Evolutionary conservation across 2,329 filamentous ascomycete genomes (phyloP).

Genomic region (Helotiales sp.): DNA sequence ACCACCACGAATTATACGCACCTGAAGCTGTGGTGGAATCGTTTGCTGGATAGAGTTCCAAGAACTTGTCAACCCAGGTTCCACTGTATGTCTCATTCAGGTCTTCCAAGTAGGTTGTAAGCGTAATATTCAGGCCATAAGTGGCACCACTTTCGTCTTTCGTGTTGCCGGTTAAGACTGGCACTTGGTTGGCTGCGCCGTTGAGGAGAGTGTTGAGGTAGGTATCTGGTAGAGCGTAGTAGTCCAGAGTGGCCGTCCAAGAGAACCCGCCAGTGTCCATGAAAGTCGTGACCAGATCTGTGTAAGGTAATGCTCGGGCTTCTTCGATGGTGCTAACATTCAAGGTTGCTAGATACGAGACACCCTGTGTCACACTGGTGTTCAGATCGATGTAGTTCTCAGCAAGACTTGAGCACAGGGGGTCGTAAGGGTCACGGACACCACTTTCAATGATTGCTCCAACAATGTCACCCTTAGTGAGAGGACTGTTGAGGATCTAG

Average conservation of each 20-base stretch:
- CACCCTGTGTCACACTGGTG: constrained; percentile 7
- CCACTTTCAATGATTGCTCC: constrained; percentile 32
- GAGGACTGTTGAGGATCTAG: constrained; percentile 30
- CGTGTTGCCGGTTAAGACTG: constrained; percentile 39
- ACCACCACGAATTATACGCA: constrained; percentile 29
- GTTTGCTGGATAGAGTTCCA: constrained; percentile 29
- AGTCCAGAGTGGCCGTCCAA: constrained; percentile 18
- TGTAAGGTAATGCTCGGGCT: constrained; percentile 12
- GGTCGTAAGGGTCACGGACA: constrained; percentile 31
- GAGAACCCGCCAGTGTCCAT: neutral
- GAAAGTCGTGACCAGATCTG: neutral
- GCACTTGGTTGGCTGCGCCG: constrained; percentile 37
- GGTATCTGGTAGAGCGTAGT: constrained; percentile 26
- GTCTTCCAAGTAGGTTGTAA: constrained; percentile 28
- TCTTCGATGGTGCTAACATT: constrained; percentile 24
- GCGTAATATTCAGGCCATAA: constrained; percentile 25
- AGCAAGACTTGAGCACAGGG: constrained; percentile 21
- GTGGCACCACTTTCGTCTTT: constrained; percentile 36
- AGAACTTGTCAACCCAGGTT: constrained; percentile 11
- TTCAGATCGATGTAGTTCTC: constrained; percentile 24
- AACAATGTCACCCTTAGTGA: constrained; percentile 30
- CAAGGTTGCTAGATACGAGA: constrained; percentile 17
- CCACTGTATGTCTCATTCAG: constrained; percentile 17
- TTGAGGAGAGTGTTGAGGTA: constrained; percentile 25
- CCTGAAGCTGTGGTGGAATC: constrained; percentile 24